A percentile compares a stretch with the other conserved stretches of the same genome.
phyloP scores from a whole-genome alignment of 2,329 filamentous ascomycete species.

The Clarireedia monteithiana region DNA sequence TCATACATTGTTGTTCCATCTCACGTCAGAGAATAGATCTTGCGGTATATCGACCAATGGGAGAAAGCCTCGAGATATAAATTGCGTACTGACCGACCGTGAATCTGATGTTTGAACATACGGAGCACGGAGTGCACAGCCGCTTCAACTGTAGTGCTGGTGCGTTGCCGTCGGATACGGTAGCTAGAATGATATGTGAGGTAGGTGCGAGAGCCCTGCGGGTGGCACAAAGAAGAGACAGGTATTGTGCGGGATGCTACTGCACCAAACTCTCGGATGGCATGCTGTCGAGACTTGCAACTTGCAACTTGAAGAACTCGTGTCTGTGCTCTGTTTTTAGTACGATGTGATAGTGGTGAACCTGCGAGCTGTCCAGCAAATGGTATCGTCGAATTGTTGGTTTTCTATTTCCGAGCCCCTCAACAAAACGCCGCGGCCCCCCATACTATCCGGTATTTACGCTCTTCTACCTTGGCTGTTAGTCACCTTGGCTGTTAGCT shows the following conservation, averaged over 20 bases:
- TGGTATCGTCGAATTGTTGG: no score
- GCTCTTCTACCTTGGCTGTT: no score
- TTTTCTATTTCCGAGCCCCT: no score
- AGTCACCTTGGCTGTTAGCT: not conserved
- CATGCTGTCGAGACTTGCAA: not conserved
- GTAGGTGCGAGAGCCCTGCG: not conserved
- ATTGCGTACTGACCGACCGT: not conserved
- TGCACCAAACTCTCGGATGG: not conserved
- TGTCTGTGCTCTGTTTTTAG: not conserved
- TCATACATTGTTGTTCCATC: slow-evolving; percentile 5
- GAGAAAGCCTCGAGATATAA: not conserved
- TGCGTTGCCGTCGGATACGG: not conserved
- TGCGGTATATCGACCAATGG: not conserved
- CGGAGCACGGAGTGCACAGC: no score
- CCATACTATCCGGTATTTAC: no score
- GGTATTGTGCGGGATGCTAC: not conserved
- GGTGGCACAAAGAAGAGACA: not conserved
- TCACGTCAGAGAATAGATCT: slow-evolving; percentile 7
- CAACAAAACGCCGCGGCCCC: no score
- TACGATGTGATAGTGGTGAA: not conserved
- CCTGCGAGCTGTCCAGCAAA: no score
- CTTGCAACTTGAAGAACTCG: not conserved
- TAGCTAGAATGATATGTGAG: not conserved
- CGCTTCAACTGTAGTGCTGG: not conserved
- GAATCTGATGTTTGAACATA: slow-evolving; percentile 2